Percentiles rank a stretch among this genome's conserved stretches.
Conservation (phyloP, 768 basidiomycete species). For the Roridomyces roridus region DNA sequence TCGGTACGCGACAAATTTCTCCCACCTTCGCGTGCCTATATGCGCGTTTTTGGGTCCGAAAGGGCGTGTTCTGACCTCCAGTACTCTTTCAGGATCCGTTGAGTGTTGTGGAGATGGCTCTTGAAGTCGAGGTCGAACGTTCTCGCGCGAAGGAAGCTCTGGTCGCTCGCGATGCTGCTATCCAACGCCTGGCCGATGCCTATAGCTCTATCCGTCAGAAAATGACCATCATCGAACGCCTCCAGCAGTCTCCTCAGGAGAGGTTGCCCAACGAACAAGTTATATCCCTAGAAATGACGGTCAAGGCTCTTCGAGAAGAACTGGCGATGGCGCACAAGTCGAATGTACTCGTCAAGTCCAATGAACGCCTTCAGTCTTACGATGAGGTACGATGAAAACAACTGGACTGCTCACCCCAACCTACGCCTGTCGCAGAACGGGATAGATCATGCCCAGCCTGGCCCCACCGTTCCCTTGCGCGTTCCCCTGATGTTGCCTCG, state of each 20-base stretch:
- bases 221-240: constrained; percentile 51
- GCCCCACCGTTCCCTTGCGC: constrained; percentile 9
- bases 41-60: constrained; percentile 1
- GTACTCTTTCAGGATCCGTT: constrained; percentile 49
- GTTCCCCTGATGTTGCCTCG: constrained; percentile 13
- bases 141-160: constrained; percentile 61
- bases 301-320: constrained; percentile 45
- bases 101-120: constrained; percentile 55
- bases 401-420: background rate
- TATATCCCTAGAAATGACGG: constrained; percentile 39
- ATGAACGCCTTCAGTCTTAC: constrained; percentile 42
- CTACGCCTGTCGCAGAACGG: constrained; percentile 18
- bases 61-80: constrained; percentile 1
- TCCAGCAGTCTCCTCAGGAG: constrained; percentile 49
- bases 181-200: constrained; percentile 63
- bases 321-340: constrained; percentile 38
- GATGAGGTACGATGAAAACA: constrained; percentile 17
- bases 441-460: constrained; percentile 19
- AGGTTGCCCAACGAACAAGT: constrained; percentile 44
- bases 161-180: constrained; percentile 66
- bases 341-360: constrained; percentile 25
- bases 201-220: constrained; percentile 69
- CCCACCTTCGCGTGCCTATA: no score
- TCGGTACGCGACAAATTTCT: no score
- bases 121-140: constrained; percentile 61